Evolutionary conservation across 2,329 filamentous ascomycete species (phyloP).

Genomic region (Leptodontidium sp.): DNA sequence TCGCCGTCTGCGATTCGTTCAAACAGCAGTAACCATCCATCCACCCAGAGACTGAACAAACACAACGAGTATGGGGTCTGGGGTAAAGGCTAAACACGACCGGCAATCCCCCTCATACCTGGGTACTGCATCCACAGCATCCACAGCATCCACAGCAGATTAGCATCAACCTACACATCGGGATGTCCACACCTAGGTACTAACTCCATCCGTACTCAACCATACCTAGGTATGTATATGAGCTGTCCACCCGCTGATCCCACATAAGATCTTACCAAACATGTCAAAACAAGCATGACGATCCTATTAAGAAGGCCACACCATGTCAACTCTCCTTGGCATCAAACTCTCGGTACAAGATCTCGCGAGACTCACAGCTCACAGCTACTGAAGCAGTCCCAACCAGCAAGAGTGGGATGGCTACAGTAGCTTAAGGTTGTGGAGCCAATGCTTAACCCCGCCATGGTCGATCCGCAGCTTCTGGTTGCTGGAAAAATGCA

Average conservation of each 20-base stretch:
- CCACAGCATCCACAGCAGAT: no score
- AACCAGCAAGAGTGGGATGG: conserved; percentile 19
- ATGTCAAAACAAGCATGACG: conserved; percentile 2
- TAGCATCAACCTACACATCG: not conserved
- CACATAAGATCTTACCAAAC: not conserved
- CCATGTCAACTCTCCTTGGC: not conserved
- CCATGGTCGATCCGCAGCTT: conserved; percentile 16
- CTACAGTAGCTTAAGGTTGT: not conserved
- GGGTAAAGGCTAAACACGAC: no score
- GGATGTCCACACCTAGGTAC: not conserved
- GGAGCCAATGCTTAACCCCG: conserved; percentile 13
- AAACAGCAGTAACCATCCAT: no score
- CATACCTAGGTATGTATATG: no score
- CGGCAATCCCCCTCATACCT: no score
- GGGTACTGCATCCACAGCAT: no score
- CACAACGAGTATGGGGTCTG: no score
- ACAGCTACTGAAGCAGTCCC: not conserved
- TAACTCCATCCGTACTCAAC: not conserved
- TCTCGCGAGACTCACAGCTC: not conserved
- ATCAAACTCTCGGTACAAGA: conserved; percentile 1
- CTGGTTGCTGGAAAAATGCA: conserved; percentile 31
- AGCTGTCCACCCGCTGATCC: not conserved
- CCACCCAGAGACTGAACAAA: no score
- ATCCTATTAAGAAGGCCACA: not conserved
- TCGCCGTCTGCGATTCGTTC: no score